A percentile compares a stretch with the other conserved stretches of the same genome.
phyloP scores from a whole-genome alignment of 345 rosid genomes.

The Gynandropsis gynandra region DNA sequence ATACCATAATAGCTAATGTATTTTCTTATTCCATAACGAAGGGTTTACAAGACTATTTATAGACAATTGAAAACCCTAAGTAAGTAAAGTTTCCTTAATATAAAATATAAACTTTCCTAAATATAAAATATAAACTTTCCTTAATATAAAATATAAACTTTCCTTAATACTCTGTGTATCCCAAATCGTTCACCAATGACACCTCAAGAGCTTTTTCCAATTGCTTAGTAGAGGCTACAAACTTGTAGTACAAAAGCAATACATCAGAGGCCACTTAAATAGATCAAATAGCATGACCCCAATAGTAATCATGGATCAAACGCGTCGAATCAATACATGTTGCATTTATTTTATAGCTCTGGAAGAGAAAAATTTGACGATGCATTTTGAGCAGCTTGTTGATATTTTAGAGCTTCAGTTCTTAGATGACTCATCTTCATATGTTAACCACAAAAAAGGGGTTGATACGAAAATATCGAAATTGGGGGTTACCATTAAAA shows the following conservation, averaged over 20 bases:
- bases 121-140: too few relatives aligned
- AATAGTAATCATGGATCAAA: conserved; percentile 8
- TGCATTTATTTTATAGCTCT: conserved; percentile 82
- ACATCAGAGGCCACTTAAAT: conserved; percentile 14
- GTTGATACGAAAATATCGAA: neutral
- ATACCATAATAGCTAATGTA: too few relatives aligned
- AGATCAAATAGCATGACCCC: neutral
- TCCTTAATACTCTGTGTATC: conserved; percentile 94
- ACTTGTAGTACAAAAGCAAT: conserved; percentile 39
- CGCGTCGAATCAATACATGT: conserved; percentile 38
- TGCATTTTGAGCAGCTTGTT: conserved; percentile 78
- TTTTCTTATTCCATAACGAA: too few relatives aligned
- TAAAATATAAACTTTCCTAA: too few relatives aligned
- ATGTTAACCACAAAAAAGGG: neutral
- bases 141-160: too few relatives aligned
- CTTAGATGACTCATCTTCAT: conserved; percentile 84
- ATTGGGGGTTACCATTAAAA: too few relatives aligned
- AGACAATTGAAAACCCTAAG: too few relatives aligned
- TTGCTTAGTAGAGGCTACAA: conserved; percentile 95
- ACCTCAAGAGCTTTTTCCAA: conserved; percentile 95
- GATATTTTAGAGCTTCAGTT: conserved; percentile 83
- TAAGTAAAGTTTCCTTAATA: too few relatives aligned
- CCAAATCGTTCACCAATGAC: conserved; percentile 95
- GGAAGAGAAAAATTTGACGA: conserved; percentile 66
- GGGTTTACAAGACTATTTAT: too few relatives aligned